Base-by-base conservation (phyloP, 176 grass and related monocot species). In the Tuctoria greenei region DNA sequence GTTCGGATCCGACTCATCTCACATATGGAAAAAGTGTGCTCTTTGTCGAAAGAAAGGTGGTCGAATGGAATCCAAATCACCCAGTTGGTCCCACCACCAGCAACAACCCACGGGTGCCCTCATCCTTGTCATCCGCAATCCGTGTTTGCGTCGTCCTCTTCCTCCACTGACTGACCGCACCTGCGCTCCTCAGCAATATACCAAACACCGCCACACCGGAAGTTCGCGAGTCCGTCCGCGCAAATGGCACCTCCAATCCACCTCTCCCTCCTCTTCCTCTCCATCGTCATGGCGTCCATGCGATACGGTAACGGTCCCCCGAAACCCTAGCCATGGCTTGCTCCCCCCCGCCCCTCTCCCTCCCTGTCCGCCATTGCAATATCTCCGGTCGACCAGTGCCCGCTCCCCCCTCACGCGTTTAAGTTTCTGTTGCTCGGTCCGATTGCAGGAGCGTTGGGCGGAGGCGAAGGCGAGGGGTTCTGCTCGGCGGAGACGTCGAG, bases 401-500 rank as follows among this genome's bases (percentile, higher is more conserved):
- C 60, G 60, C 27, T 76, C 42, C 23, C 21, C 8, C 41, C 23
- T 82, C 47, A 34, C 34, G 15, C 44, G 18, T 15, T 16, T 11
- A 8, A 40, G 16, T 64, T 31, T 31, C 49, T 17, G 41, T 66
- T 36, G 44, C 27, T 64, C 51, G 44, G 36, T 67, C 35, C 21
- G 34, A 1, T 85, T 69, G 42, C 26, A 37, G 66, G 75, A 10
- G 67, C 27, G 16, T 68, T 43, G 4, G 46, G 4, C 16, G 85
- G 74, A 65, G 56, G 44, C 12, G 64, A 20, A 51, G 47, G 20
- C 10, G 87, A 85, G 69, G 87, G 82, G 8, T 85, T 87, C 84
- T 93, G 87, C 82, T 90, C 84, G 44, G 87, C 28, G 37, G 72
- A 79, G 54, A 24, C 69, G 61, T 72, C 81, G 25, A 44, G 75